Percentiles rank a stretch among this genome's conserved stretches.
Evolutionary conservation across 2,329 filamentous ascomycete species (phyloP).

Genomic region (Fusarium irregulare): DNA sequence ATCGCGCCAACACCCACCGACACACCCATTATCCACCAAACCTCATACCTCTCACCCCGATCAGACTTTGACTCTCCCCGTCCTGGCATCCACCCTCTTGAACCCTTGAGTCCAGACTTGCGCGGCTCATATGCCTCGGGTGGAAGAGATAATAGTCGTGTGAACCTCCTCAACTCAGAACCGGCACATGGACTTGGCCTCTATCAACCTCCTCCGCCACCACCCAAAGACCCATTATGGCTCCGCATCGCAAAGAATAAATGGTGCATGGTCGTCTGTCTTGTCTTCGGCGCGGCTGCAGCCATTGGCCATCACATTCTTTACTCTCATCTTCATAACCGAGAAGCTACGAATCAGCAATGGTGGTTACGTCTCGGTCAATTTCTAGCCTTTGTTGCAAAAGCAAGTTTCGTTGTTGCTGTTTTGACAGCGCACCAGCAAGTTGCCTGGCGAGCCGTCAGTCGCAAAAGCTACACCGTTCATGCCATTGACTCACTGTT

Average conservation of each 20-base stretch:
- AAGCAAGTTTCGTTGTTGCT: constrained; percentile 20
- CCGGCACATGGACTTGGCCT: not conserved
- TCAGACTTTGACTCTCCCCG: constrained; percentile 4
- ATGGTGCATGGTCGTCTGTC: constrained; percentile 21
- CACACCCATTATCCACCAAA: not conserved
- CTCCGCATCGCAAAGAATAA: constrained; percentile 1
- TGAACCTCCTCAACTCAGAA: not conserved
- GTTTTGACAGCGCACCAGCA: constrained; percentile 18
- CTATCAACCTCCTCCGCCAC: not conserved
- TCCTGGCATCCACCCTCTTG: not conserved
- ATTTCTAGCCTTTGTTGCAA: constrained; percentile 19
- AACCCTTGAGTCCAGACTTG: not conserved
- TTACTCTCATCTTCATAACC: constrained; percentile 14
- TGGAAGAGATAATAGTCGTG: constrained; percentile 3
- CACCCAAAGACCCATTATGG: not conserved
- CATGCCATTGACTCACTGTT: constrained; percentile 37
- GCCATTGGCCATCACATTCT: constrained; percentile 21
- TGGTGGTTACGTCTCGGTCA: constrained; percentile 29
- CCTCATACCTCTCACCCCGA: constrained; percentile 1
- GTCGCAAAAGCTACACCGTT: constrained; percentile 9
- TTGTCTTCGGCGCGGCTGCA: constrained; percentile 8
- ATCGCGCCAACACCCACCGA: not conserved
- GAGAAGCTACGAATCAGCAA: constrained; percentile 17
- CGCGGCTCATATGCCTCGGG: not conserved
- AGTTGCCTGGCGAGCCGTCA: constrained; percentile 21